Evolutionary conservation across 768 basidiomycete genomes (phyloP), one percentile per base, ranked within the genome.

Genomic region (Boletus huronensis): DNA sequence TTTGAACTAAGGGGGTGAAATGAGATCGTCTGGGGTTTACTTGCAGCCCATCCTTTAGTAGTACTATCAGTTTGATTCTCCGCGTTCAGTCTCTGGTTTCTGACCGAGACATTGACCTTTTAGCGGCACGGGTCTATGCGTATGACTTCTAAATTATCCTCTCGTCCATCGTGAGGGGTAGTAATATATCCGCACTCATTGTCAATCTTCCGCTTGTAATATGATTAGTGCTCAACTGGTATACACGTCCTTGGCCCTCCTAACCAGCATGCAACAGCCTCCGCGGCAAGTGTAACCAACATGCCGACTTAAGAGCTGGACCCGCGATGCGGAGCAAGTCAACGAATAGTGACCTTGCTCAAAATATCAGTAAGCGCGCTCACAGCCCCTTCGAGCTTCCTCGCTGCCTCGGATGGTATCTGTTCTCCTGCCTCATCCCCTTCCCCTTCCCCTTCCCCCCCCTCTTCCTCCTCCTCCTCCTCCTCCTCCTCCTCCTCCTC

Each of bases 401-500:
- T 57, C 48, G 67, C 67, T 25, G 63, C 67, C 40, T 65, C 63
- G 16, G 62, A 44, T 13, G 64, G 62, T 21, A 49, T 53, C n/a
- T 65, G 54, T 34, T 61, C 57, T 54, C 63, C 63, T 3, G 48
- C 48, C 32, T 59, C 66, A 26, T 53, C 62, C 21, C 36, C 36
- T 38, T 38, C 36, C 61, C 63, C 25, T 38, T 9, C 36, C n/a
- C 62, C 70, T 42, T 65, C 63, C 23, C 66, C 69, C 23, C 41
- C 54, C 32, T 72, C 75, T 32, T 77, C 74, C 34, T 74, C 81
- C 29, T 79, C 77, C 21, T 77, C 76, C 54, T 78, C 77, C 51
- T 80, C 80, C 17, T 79, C 81, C 35, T 79, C 81, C 19, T 85
- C 79, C 44, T 82, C 84, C 44, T 85, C 88, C 46, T 91, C 85